phyloP scores from a whole-genome alignment of 192 early-diverging fungal genomes.

The Backusella westeae region DNA sequence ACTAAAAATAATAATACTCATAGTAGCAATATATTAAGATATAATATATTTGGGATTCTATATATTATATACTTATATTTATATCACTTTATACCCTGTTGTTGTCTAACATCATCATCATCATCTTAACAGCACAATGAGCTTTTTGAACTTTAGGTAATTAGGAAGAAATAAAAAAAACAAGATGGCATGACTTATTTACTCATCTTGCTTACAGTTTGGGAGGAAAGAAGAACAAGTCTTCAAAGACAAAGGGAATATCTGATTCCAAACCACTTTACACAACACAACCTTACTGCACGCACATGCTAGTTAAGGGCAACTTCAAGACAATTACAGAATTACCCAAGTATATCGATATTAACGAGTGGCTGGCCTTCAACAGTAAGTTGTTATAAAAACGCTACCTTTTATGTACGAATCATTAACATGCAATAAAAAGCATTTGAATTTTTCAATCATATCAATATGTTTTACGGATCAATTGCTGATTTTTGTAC shows the following conservation, averaged over 20 bases:
- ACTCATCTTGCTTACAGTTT: conserved; percentile 13
- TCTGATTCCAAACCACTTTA: conserved; percentile 44
- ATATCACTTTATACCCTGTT: too few relatives aligned
- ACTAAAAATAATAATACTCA: too few relatives aligned
- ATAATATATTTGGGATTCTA: too few relatives aligned
- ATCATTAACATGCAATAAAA: background rate
- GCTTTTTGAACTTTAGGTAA: conserved; percentile 32
- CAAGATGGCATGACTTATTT: background rate
- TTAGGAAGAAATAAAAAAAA: background rate
- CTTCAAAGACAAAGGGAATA: conserved; percentile 29
- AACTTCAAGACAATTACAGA: conserved; percentile 88
- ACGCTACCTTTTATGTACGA: background rate
- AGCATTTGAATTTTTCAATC: conserved; percentile 94
- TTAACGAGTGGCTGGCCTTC: conserved; percentile 91
- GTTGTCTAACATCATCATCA: too few relatives aligned
- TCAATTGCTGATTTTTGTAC: conserved; percentile 92
- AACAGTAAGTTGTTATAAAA: conserved; percentile 52
- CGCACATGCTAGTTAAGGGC: conserved; percentile 87
- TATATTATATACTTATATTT: too few relatives aligned
- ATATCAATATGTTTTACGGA: conserved; percentile 88
- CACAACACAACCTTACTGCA: conserved; percentile 65
- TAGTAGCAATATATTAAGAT: too few relatives aligned
- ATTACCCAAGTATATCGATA: conserved; percentile 88
- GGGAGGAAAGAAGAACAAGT: conserved; percentile 26
- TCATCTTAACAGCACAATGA: conserved; percentile 9